Evolutionary conservation across 2,329 filamentous ascomycete genomes (phyloP).

Genomic region (Pseudogymnoascus verrucosus): DNA sequence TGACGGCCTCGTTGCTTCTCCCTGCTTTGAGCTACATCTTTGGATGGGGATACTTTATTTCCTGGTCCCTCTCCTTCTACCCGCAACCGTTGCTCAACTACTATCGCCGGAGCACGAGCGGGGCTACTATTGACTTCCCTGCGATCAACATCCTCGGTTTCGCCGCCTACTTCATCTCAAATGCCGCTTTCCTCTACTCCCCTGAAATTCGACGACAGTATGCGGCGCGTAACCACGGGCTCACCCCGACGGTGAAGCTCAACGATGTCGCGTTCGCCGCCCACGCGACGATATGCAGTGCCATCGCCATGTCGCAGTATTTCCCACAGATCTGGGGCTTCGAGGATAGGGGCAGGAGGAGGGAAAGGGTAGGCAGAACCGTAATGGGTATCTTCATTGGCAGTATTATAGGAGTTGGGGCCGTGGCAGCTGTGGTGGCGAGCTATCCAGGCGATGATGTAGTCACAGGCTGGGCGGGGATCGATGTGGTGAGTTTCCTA

Average conservation of each 20-base stretch:
- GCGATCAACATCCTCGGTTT: constrained; percentile 66
- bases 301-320: constrained; percentile 72
- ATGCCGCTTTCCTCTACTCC: constrained; percentile 69
- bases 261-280: constrained; percentile 87
- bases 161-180: constrained; percentile 67
- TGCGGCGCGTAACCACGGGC: constrained; percentile 65
- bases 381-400: constrained; percentile 65
- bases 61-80: constrained; percentile 88
- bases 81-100: constrained; percentile 80
- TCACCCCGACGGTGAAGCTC: constrained; percentile 74
- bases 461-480: constrained; percentile 47
- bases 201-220: constrained; percentile 73
- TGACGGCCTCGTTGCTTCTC: constrained; percentile 34
- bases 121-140: constrained; percentile 83
- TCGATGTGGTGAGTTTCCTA: constrained; percentile 42
- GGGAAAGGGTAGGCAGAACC: constrained; percentile 48
- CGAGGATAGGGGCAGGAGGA: constrained; percentile 44
- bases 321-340: constrained; percentile 69
- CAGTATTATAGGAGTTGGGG: constrained; percentile 48
- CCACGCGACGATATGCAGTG: constrained; percentile 67
- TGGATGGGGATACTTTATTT: constrained; percentile 68
- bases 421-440: constrained; percentile 40
- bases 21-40: constrained; percentile 48
- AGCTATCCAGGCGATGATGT: constrained; percentile 33
- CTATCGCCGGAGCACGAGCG: constrained; percentile 66